Base-by-base conservation (phyloP, 495 filamentous ascomycete genomes). In the Xeromyces bisporus region DNA sequence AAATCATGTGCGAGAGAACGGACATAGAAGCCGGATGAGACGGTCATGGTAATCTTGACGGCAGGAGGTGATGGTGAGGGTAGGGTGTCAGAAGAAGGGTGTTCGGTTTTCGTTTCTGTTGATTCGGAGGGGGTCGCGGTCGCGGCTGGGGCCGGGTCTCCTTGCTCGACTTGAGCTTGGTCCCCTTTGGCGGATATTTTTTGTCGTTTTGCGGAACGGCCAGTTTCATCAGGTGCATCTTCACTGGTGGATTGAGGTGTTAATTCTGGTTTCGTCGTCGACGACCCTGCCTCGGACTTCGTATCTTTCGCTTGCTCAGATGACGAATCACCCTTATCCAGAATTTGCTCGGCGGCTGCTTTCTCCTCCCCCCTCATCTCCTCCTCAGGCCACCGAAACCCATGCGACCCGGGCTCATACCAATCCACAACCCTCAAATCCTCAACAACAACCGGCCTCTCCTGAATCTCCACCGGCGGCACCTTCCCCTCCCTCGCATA, bases 11-110 rank as follows among this genome's bases (percentile, higher is more conserved):
- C 80, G 26, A 99, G 65, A 20, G 77, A 86, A 33, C 89, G 80
- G 24, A 99, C 89, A 55, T 99, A 99, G 64, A 96, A 99, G 25
- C 89, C 89, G 3, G 84, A 93, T 3, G 84, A 77, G 24, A 93
- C 89, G 1, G 79, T 92, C 80, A 99, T 83, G 33, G 74, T 71
- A 29, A 99, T 68, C 47, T 68, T 79, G 24, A 72, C 75, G 6
- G 85, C 86, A 1, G 83, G 71, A 6, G 77, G 73, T 33, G 57
- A 13, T 47, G 39, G 28, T 38, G 35, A 12, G 39, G 37, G 11
- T 15, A 1, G 11, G 29, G 15, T 10, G 25, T 23, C 14, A 17
- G 41, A 27, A 54, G 46, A 36, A 62, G 60, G 53, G 44, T 35
- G 60, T 62, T 12, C 55, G 20, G 13, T 14, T 8, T 14, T 18